Evolutionary conservation across 2,329 filamentous ascomycete genomes (phyloP), one percentile per base, ranked within the genome.

Genomic region (Graphilbum ipis-grandicollis): DNA sequence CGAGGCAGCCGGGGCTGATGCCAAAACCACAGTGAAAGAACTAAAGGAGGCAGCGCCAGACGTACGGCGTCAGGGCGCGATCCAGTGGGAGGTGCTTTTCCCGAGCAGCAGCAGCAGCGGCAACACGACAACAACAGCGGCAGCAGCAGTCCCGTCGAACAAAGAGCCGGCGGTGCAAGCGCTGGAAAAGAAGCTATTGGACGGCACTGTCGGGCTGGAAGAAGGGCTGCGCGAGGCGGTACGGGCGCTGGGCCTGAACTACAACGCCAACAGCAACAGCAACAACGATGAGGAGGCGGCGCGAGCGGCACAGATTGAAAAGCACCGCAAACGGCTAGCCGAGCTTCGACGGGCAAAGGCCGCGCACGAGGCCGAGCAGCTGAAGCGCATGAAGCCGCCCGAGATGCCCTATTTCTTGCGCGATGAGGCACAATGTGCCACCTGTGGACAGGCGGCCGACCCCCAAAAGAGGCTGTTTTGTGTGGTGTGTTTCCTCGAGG

Each of bases 321-420:
- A 48, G 38, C 48, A 53, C 25, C 45, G 42, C 23, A 42, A 46
- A 40, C 47, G 52, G 29, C 46, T 56, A 19, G 68, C 75, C 28
- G 52, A 67, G 39, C 55, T 76, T 48, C 75, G 73, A 60, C 79
- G 75, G 72, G 65, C 70, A 18, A 60, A 60, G 32, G 51, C 64
- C 3, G 51, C 73, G 6, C 60, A 69, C 2, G 56, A 64, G 15
- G 51, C 56, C 0, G 52, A 55, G 25, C 55, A 58, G 19, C 55
- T 75, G 39, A 56, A 59, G 39, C 63, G 60, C 40, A 34, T 40
- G 32, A 42, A 43, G 36, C 37, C 40, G 7, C 31, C 34, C 15
- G 37, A 44, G 19, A 33, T 44, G 39, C 43, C 44, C 5, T 41
- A 43, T 12, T 46, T 46, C 9, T 22, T 46, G 23, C 36, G 38